Conservation (phyloP, 306 rosid genomes). For the Datisca glomerata region DNA sequence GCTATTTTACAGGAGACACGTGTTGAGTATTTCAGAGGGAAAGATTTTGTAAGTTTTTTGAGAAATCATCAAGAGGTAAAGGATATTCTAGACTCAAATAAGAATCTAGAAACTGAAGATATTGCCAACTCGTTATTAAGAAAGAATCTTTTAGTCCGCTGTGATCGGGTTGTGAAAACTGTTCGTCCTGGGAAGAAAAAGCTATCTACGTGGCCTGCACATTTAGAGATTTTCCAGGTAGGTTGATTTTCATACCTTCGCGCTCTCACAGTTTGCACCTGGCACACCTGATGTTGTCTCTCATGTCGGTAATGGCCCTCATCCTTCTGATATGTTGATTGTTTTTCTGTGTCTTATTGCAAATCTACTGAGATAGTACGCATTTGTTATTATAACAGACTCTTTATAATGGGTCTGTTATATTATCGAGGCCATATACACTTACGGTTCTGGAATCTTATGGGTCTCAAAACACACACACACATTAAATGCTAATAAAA, state of each 20-base stretch:
- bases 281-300: too few species aligned
- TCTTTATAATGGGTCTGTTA: too few species aligned
- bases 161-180: slow-evolving; percentile 94
- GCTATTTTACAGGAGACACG: slow-evolving; percentile 97
- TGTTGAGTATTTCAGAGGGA: slow-evolving; percentile 92
- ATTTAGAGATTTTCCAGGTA: slow-evolving; percentile 84
- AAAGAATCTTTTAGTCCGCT: slow-evolving; percentile 76
- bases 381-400: too few species aligned
- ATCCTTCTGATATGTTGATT: too few species aligned
- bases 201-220: slow-evolving; percentile 96
- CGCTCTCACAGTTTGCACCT: too few species aligned
- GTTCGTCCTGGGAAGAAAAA: slow-evolving; percentile 96
- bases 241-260: slow-evolving; percentile 17
- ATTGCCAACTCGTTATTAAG: slow-evolving; percentile 56
- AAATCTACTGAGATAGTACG: too few species aligned
- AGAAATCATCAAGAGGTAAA: slow-evolving; percentile 74
- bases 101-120: slow-evolving; percentile 66
- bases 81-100: slow-evolving; percentile 65
- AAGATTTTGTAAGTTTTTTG: slow-evolving; percentile 74
- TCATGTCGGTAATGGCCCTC: too few species aligned
- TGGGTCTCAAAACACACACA: too few species aligned
- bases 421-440: too few species aligned
- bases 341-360: too few species aligned
- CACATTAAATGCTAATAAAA: too few species aligned
- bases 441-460: too few species aligned